Evolutionary conservation across 768 basidiomycete species (phyloP), one percentile per base, ranked within the genome.

Genomic region (Guyanaporus albipodus): DNA sequence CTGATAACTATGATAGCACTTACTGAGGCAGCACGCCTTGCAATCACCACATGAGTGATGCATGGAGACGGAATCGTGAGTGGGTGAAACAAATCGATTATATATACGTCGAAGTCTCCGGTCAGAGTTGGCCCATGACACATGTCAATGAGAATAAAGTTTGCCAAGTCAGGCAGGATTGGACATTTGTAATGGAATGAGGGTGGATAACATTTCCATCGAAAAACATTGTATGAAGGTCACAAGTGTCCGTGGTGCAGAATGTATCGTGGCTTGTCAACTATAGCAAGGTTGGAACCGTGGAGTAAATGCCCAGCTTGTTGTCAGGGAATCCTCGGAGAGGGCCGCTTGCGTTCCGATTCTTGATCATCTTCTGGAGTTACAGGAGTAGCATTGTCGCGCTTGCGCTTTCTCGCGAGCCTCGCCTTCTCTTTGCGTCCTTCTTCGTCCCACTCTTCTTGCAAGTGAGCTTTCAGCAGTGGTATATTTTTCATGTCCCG

Each of bases 401-500:
- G 55, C 45, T 75, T 75, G 49, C 71, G 66, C 60, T 74, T 73
- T 39, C 66, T 69, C 56, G 67, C 68, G 15, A 60, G 61, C 46
- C 61, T 73, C 29, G 64, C 66, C 52, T 73, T 76, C 56, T 70
- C 73, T 40, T 65, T 67, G 37, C 62, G 66, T 17, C 63, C 69
- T 43, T 75, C 66, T 39, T 71, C 68, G 29, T 83, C 76, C 76
- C 82, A 89, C 60, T 92, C 88, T 54, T 78, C 74, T 60, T 84
- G 77, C 8, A 94, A 70, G 61, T 95, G 92, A 9, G 62, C 63
- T 58, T 90, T 91, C 40, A 95, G 68, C 28, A 70, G 66, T 0
- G 90, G 88, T 48, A 94, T 85, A 49, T 83, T 89, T 56, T 78
- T 83, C 65, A 82, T 70, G 47, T 68, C 64, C 32, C 73, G 63